Percentiles rank a stretch among this genome's conserved stretches.
Evolutionary conservation across 768 basidiomycete genomes (phyloP).

Genomic region (Pleurotus eryngii): DNA sequence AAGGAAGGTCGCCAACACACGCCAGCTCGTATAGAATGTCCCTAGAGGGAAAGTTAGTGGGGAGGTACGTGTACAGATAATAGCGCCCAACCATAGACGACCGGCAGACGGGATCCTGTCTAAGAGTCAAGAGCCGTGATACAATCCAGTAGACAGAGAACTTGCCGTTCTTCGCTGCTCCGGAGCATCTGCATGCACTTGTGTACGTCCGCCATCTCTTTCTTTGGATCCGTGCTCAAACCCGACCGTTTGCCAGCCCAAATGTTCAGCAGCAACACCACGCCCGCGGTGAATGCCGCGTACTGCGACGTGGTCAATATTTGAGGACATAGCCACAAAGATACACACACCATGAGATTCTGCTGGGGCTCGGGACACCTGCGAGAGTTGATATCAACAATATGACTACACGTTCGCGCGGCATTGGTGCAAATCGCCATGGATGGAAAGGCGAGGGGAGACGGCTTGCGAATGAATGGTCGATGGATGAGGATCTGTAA

Average conservation of each 20-base stretch:
- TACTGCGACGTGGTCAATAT: slow-evolving; percentile 18
- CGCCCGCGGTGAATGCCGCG: slow-evolving; percentile 35
- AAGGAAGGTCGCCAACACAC: slow-evolving; percentile 15
- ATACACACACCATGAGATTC: slow-evolving; percentile 30
- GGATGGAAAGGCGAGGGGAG: slow-evolving; percentile 54
- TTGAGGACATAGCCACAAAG: no score
- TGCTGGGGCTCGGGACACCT: slow-evolving; percentile 31
- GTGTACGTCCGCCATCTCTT: slow-evolving; percentile 59
- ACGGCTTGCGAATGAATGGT: slow-evolving; percentile 61
- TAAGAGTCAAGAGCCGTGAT: neutral
- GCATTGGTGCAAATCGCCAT: slow-evolving; percentile 78
- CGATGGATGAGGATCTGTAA: slow-evolving; percentile 75
- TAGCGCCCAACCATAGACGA: slow-evolving; percentile 30
- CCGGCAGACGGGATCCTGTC: slow-evolving; percentile 41
- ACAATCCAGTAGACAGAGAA: neutral
- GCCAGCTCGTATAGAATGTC: slow-evolving; percentile 20
- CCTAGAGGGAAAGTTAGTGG: neutral
- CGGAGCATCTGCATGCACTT: slow-evolving; percentile 55
- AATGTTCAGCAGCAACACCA: slow-evolving; percentile 63
- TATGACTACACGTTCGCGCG: slow-evolving; percentile 77
- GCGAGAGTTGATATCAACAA: slow-evolving; percentile 57
- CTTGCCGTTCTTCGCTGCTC: slow-evolving; percentile 36
- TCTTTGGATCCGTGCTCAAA: slow-evolving; percentile 38
- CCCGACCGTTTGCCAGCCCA: slow-evolving; percentile 58
- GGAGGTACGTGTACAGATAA: neutral